Evolutionary conservation across 1,139 yeast genomes (phyloP).

Genomic region (Geotrichum carabidarum): DNA sequence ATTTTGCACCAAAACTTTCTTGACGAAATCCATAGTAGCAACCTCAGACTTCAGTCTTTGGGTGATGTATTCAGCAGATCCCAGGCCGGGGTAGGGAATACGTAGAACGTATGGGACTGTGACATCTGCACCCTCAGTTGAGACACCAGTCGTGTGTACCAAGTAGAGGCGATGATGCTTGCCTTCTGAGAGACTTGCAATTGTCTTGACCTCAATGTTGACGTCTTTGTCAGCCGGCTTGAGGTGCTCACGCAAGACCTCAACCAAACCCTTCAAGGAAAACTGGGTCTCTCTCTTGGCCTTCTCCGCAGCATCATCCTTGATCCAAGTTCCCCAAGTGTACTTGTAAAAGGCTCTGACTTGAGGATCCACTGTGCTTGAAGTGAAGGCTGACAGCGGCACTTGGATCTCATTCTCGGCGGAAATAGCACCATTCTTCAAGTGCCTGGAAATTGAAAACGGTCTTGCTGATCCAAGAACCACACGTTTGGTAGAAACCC

Average conservation of each 20-base stretch:
- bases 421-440: slow-evolving; percentile 11
- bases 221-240: slow-evolving; percentile 29
- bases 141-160: slow-evolving; percentile 32
- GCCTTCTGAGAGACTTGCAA: slow-evolving; percentile 87
- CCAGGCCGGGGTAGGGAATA: slow-evolving; percentile 64
- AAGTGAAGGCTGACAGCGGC: slow-evolving; percentile 21
- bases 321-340: slow-evolving; percentile 94
- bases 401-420: slow-evolving; percentile 16
- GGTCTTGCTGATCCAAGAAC: slow-evolving; percentile 1
- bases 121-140: slow-evolving; percentile 15
- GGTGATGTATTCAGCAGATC: slow-evolving; percentile 56
- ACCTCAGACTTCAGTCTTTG: slow-evolving; percentile 80
- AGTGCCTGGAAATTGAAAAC: slow-evolving; percentile 4
- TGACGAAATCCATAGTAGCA: slow-evolving; percentile 82
- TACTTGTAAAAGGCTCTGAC: slow-evolving; percentile 76
- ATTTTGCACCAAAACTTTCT: slow-evolving; percentile 37
- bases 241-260: slow-evolving; percentile 33
- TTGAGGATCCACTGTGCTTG: slow-evolving; percentile 62
- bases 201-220: slow-evolving; percentile 53
- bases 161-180: slow-evolving; percentile 85
- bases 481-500: background rate
- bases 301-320: slow-evolving; percentile 68
- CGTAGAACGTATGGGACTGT: slow-evolving; percentile 54
- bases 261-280: slow-evolving; percentile 65
- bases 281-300: slow-evolving; percentile 75